These are phyloP conservation scores for Camellia japonica DNA, from an alignment of 148 eudicot species.

Conservation along the genomic window DNA sequence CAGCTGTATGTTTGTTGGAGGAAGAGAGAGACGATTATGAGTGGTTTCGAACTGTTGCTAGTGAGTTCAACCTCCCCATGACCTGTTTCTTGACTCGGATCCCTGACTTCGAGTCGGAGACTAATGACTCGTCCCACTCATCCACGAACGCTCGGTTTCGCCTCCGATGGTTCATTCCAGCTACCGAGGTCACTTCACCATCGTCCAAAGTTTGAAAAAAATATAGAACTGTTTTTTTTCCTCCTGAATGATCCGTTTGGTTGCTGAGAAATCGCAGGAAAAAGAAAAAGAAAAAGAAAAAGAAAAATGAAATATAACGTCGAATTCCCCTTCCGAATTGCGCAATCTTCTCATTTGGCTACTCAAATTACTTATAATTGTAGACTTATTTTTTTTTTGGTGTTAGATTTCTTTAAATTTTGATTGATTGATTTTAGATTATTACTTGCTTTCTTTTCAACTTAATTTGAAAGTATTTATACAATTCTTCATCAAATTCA, in stretches of 20 bases:
- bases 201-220: too few species aligned
- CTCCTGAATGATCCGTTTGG: background rate
- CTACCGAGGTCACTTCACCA: conserved; percentile 47
- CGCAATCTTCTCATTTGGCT: background rate
- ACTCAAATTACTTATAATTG: too few species aligned
- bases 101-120: conserved; percentile 12
- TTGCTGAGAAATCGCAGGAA: background rate
- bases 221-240: background rate
- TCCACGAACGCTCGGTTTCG: conserved; percentile 41
- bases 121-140: conserved; percentile 10
- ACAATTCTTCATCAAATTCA: too few species aligned
- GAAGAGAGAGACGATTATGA: conserved; percentile 43
- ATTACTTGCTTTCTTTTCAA: background rate
- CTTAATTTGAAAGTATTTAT: background rate
- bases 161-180: conserved; percentile 88
- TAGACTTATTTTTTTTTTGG: background rate
- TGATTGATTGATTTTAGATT: background rate
- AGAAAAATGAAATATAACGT: background rate
- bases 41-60: conserved; percentile 71
- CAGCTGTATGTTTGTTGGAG: conserved; percentile 75
- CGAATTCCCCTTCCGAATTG: background rate
- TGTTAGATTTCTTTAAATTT: background rate
- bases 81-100: conserved; percentile 58
- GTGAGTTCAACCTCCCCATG: conserved; percentile 64
- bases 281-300: background rate